Evolutionary conservation across 805 yeast species (phyloP), one percentile per base, ranked within the genome.

Genomic region (Candida methanosorbosa): DNA sequence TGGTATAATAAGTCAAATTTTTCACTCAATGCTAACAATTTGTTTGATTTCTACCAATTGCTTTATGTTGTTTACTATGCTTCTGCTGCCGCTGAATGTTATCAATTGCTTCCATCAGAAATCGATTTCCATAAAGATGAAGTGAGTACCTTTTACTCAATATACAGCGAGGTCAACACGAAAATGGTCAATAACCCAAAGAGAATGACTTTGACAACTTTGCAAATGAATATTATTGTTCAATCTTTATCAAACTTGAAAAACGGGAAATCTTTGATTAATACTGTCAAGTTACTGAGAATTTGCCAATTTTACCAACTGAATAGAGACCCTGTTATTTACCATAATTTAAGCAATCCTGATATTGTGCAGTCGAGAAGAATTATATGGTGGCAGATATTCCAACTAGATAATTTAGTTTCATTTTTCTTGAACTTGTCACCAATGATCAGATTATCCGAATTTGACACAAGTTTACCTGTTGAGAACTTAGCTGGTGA

Each of bases 351-450:
- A 25, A 58, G 64, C 3, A 71, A 73, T 40, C 57, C 63, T 48
- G 65, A 63, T 34, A 59, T 66, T 17, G 65, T 76, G 6, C 75
- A 72, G 39, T 59, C 66, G 32, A 60, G 78, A 50, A 61, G 82
- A 48, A 48, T 74, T 35, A 49, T 77, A n/a, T 77, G 82, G 81
- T 77, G 81, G 81, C 76, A 74, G 26, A 70, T 77, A 7, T 74
- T 75, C 40, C 72, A 73, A 19, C 52, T 77, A 27, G 46, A 42
- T 33, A 42, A 41, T 25, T 24, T 50, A 9, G 45, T 51, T n/a
- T 50, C 56, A 3, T 44, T 40, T 16, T 50, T 44, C 14, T 37
- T 49, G 14, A 41, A 46, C 26, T 32, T 51, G 18, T 35, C 50
- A 3, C 52, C 56, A 13, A 39, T 40, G 3, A 48, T 51, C 13